Conservation (phyloP, 1,284 basidiomycete species). For the Vanrija sp. region DNA sequence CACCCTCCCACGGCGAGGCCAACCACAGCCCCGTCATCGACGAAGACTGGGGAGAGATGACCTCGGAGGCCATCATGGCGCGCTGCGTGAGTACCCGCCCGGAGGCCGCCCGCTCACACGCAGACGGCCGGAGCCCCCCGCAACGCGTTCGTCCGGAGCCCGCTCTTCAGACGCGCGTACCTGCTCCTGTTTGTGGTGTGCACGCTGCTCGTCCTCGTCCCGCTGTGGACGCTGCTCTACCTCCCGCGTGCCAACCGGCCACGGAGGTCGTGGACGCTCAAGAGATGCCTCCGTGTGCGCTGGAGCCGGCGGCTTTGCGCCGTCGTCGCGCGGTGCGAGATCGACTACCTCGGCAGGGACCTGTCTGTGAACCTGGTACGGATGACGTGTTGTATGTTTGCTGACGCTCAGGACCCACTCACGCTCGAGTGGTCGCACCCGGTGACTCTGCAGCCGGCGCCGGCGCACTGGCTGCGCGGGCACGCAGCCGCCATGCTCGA, state of each 20-base stretch:
- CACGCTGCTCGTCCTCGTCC: constrained; percentile 32
- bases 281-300: constrained; percentile 35
- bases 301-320: constrained; percentile 33
- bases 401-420: constrained; percentile 24
- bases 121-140: constrained; percentile 31
- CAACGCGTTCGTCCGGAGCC: constrained; percentile 26
- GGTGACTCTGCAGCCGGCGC: constrained; percentile 32
- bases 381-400: not conserved
- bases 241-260: constrained; percentile 28
- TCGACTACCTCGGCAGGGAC: constrained; percentile 41
- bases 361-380: constrained; percentile 24
- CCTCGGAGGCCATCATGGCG: constrained; percentile 7
- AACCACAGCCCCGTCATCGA: constrained; percentile 1
- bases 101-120: not conserved
- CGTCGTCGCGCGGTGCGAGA: constrained; percentile 40
- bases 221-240: constrained; percentile 34
- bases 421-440: constrained; percentile 34
- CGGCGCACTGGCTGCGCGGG: constrained; percentile 27
- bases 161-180: constrained; percentile 35
- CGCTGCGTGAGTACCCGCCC: constrained; percentile 3
- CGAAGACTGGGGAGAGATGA: constrained; percentile 12
- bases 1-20: no score
- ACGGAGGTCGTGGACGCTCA: constrained; percentile 30
- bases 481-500: constrained; percentile 27
- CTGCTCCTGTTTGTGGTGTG: constrained; percentile 30